Percentiles rank a stretch among this genome's conserved stretches.
Evolutionary conservation across 1,284 basidiomycete species (phyloP).

Genomic region (Naganishia liquefaciens): DNA sequence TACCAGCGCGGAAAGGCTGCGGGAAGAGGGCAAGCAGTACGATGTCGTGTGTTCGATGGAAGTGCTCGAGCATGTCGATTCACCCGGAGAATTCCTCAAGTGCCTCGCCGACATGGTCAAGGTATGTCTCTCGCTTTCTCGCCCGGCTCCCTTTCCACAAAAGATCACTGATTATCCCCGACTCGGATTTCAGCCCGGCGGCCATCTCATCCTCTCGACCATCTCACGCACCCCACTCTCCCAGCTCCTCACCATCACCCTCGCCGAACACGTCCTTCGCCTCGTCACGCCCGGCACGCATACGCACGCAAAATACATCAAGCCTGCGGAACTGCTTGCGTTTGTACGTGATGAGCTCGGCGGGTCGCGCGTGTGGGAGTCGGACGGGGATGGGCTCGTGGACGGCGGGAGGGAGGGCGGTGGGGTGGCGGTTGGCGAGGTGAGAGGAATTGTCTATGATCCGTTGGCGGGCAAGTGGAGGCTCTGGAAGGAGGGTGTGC

Average conservation of each 20-base stretch:
- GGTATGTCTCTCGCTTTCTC: slow-evolving; percentile 60
- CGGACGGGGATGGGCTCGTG: slow-evolving; percentile 54
- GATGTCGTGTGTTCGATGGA: slow-evolving; percentile 98
- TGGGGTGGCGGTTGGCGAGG: slow-evolving; percentile 70
- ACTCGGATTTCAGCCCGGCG: slow-evolving; percentile 72
- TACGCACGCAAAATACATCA: slow-evolving; percentile 85
- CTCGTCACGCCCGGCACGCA: slow-evolving; percentile 89
- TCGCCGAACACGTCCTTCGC: slow-evolving; percentile 81
- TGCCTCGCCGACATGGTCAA: slow-evolving; percentile 81
- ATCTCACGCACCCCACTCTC: slow-evolving; percentile 90
- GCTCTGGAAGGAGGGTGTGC: slow-evolving; percentile 65
- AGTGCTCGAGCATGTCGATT: slow-evolving; percentile 95
- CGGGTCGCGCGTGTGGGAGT: slow-evolving; percentile 50
- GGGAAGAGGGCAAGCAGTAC: slow-evolving; percentile 63
- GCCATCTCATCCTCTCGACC: slow-evolving; percentile 94
- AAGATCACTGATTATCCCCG: not conserved
- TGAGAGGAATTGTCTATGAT: slow-evolving; percentile 77
- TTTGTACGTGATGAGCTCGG: slow-evolving; percentile 71
- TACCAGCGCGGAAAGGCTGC: slow-evolving; percentile 71
- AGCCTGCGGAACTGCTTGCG: slow-evolving; percentile 79
- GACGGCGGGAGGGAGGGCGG: slow-evolving; percentile 55
- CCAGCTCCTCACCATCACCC: slow-evolving; percentile 83
- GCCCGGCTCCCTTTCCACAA: not conserved
- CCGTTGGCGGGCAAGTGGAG: slow-evolving; percentile 74
- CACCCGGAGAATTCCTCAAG: slow-evolving; percentile 79